Evolutionary conservation across 2,329 filamentous ascomycete genomes (phyloP).

Genomic region (Herpotrichia juniperi): DNA sequence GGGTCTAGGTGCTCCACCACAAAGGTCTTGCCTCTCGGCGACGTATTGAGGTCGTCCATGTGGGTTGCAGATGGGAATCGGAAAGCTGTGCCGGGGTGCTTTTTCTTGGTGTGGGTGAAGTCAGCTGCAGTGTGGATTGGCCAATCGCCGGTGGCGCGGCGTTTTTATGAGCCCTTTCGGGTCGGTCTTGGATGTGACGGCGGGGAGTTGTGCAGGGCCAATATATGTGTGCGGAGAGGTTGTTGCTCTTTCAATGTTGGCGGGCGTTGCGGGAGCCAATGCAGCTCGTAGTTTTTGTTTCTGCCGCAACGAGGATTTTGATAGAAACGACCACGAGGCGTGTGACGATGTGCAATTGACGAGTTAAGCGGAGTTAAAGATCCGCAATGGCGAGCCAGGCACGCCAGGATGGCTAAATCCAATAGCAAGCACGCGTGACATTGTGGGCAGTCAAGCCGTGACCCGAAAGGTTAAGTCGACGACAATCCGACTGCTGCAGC

Average conservation of each 20-base stretch:
- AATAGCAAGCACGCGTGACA: slow-evolving; percentile 40
- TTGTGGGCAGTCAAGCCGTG: slow-evolving; percentile 22
- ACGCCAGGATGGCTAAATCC: slow-evolving; percentile 24
- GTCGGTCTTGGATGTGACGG: slow-evolving; percentile 8
- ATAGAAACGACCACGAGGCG: too few species aligned
- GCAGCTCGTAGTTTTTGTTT: background rate
- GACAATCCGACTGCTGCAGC: slow-evolving; percentile 26
- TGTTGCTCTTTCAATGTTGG: background rate
- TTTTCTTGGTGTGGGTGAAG: slow-evolving; percentile 21
- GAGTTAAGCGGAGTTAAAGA: slow-evolving; percentile 8
- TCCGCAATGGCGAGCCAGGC: slow-evolving; percentile 30
- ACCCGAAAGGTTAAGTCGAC: slow-evolving; percentile 24
- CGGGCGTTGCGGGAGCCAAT: background rate
- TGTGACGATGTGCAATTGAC: too few species aligned
- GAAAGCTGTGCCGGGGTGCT: slow-evolving; percentile 16
- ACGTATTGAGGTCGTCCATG: slow-evolving; percentile 31
- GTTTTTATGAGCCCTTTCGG: slow-evolving; percentile 12
- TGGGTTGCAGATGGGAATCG: slow-evolving; percentile 19
- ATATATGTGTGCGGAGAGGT: slow-evolving; percentile 4
- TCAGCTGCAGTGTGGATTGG: slow-evolving; percentile 18
- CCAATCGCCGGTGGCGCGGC: slow-evolving; percentile 24
- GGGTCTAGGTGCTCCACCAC: slow-evolving; percentile 97
- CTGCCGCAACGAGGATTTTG: background rate
- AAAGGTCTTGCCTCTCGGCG: slow-evolving; percentile 69
- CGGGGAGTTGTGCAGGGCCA: slow-evolving; percentile 13